Conservation (phyloP, 2,329 filamentous ascomycete species). For the Thielaviopsis populi region DNA sequence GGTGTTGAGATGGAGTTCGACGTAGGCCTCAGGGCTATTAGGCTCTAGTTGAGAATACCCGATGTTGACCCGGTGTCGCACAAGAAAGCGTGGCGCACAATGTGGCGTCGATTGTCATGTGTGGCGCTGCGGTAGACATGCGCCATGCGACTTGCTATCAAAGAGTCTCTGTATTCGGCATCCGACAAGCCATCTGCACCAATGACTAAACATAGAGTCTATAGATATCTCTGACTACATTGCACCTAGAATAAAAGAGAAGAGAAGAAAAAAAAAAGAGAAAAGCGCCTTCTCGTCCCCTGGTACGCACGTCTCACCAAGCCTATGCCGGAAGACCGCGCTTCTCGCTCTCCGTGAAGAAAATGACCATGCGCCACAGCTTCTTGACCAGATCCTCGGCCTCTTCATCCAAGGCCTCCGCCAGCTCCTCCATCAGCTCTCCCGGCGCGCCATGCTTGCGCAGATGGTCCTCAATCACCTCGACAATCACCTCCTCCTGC, state of each 20-base stretch:
- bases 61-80: background rate
- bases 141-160: background rate
- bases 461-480: conserved; percentile 79
- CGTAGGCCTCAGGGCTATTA: background rate
- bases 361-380: conserved; percentile 96
- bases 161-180: background rate
- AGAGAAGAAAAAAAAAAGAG: background rate
- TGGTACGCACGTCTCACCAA: background rate
- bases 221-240: background rate
- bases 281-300: background rate
- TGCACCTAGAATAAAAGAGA: background rate
- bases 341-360: conserved; percentile 92
- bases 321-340: conserved; percentile 56
- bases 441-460: conserved; percentile 59
- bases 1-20: background rate
- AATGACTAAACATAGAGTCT: background rate
- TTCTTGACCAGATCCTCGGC: conserved; percentile 90
- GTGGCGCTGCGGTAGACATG: background rate
- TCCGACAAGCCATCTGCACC: background rate
- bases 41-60: background rate
- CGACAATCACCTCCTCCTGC: conserved; percentile 88
- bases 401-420: conserved; percentile 85
- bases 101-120: background rate
- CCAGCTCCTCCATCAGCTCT: conserved; percentile 69
- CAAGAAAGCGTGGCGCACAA: background rate